phyloP scores from a whole-genome alignment of 129 eudicot species.

The Lactuca sativa region DNA sequence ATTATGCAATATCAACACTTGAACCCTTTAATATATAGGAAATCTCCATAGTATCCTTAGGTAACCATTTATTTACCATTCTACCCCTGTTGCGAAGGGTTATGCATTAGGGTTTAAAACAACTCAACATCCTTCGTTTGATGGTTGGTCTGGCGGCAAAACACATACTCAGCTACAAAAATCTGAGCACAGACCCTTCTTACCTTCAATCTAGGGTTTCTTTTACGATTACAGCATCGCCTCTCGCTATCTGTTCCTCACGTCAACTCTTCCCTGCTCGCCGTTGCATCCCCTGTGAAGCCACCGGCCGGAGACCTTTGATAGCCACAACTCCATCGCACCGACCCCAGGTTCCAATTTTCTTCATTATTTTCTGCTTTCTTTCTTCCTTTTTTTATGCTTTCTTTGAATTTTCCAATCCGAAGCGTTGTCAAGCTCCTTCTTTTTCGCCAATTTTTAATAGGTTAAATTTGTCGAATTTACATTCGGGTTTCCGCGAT shows the following conservation, averaged over 20 bases:
- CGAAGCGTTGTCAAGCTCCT: neutral
- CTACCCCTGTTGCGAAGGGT: neutral
- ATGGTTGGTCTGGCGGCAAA: constrained; percentile 29
- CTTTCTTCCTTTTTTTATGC: no score
- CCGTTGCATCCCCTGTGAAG: no score
- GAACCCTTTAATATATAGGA: neutral
- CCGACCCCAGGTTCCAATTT: constrained; percentile 5
- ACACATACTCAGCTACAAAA: neutral
- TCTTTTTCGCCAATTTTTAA: neutral
- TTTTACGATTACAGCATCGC: no score
- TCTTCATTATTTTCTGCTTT: no score
- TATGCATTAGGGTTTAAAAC: constrained; percentile 19
- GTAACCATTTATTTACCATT: neutral
- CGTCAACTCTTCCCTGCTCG: no score
- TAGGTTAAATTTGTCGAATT: constrained; percentile 24
- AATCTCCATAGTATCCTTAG: constrained; percentile 10
- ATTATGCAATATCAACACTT: neutral
- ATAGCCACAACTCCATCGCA: no score
- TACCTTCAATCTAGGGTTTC: neutral
- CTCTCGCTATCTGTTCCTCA: no score
- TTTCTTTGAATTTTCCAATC: neutral
- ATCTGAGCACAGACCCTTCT: neutral
- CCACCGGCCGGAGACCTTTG: no score
- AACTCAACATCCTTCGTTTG: neutral
- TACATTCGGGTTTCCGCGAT: neutral